phyloP scores from a whole-genome alignment of 805 yeast species.

The Candida lessepsii region DNA sequence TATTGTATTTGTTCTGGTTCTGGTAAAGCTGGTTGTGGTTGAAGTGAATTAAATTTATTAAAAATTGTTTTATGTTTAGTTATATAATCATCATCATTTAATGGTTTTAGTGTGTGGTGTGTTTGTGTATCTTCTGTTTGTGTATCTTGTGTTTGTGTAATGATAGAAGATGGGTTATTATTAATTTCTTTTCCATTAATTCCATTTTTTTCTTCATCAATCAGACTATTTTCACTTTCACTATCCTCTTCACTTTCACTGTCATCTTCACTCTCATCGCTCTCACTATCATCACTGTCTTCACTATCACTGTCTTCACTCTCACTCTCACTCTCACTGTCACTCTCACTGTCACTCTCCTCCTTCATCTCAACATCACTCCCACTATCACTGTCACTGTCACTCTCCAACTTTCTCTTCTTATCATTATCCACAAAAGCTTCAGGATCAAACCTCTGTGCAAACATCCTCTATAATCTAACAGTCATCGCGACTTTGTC shows the following conservation, averaged over 20 bases:
- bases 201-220: not conserved
- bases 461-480: slow-evolving; percentile 16
- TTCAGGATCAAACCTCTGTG: slow-evolving; percentile 17
- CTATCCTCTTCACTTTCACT: slow-evolving; percentile 16
- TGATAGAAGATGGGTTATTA: not conserved
- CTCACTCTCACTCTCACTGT: slow-evolving; percentile 7
- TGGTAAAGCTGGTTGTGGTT: slow-evolving; percentile 6
- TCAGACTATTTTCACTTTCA: slow-evolving; percentile 6
- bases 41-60: slow-evolving; percentile 28
- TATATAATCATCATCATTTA: slow-evolving; percentile 12
- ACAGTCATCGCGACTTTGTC: slow-evolving; percentile 5
- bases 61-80: slow-evolving; percentile 52
- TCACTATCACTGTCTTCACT: not conserved
- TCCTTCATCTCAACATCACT: slow-evolving; percentile 12
- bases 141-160: slow-evolving; percentile 3
- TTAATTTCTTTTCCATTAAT: not conserved
- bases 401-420: slow-evolving; percentile 13
- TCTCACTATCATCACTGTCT: slow-evolving; percentile 8
- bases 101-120: slow-evolving; percentile 1
- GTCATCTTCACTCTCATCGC: slow-evolving; percentile 6
- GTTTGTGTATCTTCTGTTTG: not conserved
- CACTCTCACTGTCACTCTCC: slow-evolving; percentile 1
- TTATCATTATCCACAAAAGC: no score
- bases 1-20: not conserved
- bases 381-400: slow-evolving; percentile 12